Conservation (phyloP, 805 yeast species). For the Ogataea kodamae region DNA sequence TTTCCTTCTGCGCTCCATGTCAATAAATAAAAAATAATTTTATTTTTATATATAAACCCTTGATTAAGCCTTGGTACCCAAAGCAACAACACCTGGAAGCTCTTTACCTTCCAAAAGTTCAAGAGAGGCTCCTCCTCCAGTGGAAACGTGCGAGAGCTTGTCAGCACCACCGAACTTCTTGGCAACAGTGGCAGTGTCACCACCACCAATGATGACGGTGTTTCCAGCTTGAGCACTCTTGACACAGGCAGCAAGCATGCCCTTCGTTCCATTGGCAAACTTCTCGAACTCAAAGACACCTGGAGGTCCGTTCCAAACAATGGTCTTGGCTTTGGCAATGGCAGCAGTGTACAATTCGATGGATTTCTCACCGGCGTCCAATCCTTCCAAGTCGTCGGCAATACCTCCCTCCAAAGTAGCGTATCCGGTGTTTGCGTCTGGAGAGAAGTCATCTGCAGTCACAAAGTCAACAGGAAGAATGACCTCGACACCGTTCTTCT, state of each 20-base stretch:
- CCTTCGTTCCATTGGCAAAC: constrained; percentile 89
- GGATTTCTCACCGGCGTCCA: constrained; percentile 93
- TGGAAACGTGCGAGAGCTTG: constrained; percentile 95
- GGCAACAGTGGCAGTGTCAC: constrained; percentile 99
- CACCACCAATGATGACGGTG: constrained; percentile 97
- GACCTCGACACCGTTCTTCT: constrained; percentile 89
- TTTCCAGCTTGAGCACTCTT: constrained; percentile 81
- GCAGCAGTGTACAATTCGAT: constrained; percentile 74
- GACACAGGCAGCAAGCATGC: constrained; percentile 84
- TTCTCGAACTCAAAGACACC: constrained; percentile 98
- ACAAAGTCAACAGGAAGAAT: constrained; percentile 94
- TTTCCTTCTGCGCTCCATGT: constrained; percentile 5
- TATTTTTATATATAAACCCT: background rate
- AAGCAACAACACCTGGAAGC: constrained; percentile 83
- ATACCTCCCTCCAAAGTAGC: constrained; percentile 92
- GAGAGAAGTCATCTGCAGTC: constrained; percentile 90
- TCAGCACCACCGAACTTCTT: constrained; percentile 97
- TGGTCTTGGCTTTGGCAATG: constrained; percentile 91
- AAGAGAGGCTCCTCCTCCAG: constrained; percentile 99
- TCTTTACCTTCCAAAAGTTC: constrained; percentile 98
- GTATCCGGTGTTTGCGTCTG: constrained; percentile 80
- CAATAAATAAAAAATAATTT: constrained; percentile 3
- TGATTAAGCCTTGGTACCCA: constrained; percentile 16
- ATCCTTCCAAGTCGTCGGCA: constrained; percentile 92
- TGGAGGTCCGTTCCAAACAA: constrained; percentile 99